Evolutionary conservation across 441 rosid genomes (phyloP).

Genomic region (Gossypium armourianum): DNA sequence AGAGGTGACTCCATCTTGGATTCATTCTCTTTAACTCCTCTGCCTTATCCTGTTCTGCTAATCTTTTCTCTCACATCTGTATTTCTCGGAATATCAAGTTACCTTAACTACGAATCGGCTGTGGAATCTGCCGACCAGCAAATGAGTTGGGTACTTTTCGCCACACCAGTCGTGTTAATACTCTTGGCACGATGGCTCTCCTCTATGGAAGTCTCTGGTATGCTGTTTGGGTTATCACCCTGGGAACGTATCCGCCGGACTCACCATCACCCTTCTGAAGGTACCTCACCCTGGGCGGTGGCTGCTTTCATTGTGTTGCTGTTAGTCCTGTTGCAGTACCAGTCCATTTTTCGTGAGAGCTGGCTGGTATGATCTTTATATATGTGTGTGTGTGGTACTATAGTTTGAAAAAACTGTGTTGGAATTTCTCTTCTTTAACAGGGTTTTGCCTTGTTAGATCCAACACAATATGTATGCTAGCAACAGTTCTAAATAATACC

Average conservation of each 20-base stretch:
- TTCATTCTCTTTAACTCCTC: slow-evolving; percentile 49
- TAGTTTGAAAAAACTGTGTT: background rate
- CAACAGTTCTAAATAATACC: background rate
- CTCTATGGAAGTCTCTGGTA: slow-evolving; percentile 44
- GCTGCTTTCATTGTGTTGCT: slow-evolving; percentile 64
- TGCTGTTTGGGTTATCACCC: slow-evolving; percentile 33
- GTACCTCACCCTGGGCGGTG: slow-evolving; percentile 81
- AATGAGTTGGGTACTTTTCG: slow-evolving; percentile 47
- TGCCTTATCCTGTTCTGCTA: slow-evolving; percentile 70
- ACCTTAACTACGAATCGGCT: slow-evolving; percentile 44
- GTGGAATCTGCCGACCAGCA: slow-evolving; percentile 45
- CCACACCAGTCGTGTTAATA: slow-evolving; percentile 42
- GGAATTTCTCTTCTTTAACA: background rate
- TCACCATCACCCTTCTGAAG: slow-evolving; percentile 38
- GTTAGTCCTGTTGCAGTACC: slow-evolving; percentile 58
- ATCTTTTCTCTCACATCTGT: slow-evolving; percentile 44
- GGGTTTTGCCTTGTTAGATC: background rate
- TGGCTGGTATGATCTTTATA: slow-evolving; percentile 28
- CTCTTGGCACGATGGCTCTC: slow-evolving; percentile 55
- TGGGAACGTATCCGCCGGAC: slow-evolving; percentile 36
- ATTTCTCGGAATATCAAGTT: slow-evolving; percentile 55
- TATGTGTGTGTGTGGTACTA: background rate
- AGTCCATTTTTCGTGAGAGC: slow-evolving; percentile 51
- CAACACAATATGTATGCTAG: background rate
- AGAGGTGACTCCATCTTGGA: slow-evolving; percentile 47